Evolutionary conservation across 2,329 filamentous ascomycete genomes (phyloP), one percentile per base, ranked within the genome.

Genomic region (Claviceps pusilla): DNA sequence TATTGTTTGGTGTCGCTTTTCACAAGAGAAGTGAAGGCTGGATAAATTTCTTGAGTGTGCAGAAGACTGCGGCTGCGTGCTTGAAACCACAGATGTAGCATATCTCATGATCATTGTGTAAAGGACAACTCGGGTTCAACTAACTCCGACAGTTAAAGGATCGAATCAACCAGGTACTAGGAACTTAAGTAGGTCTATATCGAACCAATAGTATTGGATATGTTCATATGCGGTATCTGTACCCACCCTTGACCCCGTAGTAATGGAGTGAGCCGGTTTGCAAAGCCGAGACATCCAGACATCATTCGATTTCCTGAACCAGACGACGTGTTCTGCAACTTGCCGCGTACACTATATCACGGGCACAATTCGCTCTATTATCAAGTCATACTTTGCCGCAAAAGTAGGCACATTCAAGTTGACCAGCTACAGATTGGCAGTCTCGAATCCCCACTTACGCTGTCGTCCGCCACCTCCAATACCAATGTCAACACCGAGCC

Each of bases 401-500:
- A 3, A 41, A n/a, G 24, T 3, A n/a, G 14, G 14, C 16, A 41
- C 16, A 12, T 3, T 39, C 37, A 16, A 39, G 3, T 14, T 39
- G 37, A 14, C 14, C 37, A 41, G 39, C 9, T 16, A 24, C 7
- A 45, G 19, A 28, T 19, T 19, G 29, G 16, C 11, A 39, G 28
- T 19, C 4, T 24, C 19, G 7, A 28, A 39, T 33, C 2, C 7
- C n/a, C 19, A 9, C 6, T n/a, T 37, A 11, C 14, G 48, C n/a
- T 16, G 14, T 7, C 31, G 29, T 28, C 24, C 14, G 24, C 33
- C 24, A 29, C 28, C 19, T 37, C 11, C 4, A 24, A 37, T 35
- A 16, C 19, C 37, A 19, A 56, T 56, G 55, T 46, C 52, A 35
- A 35, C 49, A 37, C 35, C 48, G 24, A 56, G 37, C 45, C 48